Conservation (phyloP, 2,329 filamentous ascomycete species). For the Leptoxyphium fumago region DNA sequence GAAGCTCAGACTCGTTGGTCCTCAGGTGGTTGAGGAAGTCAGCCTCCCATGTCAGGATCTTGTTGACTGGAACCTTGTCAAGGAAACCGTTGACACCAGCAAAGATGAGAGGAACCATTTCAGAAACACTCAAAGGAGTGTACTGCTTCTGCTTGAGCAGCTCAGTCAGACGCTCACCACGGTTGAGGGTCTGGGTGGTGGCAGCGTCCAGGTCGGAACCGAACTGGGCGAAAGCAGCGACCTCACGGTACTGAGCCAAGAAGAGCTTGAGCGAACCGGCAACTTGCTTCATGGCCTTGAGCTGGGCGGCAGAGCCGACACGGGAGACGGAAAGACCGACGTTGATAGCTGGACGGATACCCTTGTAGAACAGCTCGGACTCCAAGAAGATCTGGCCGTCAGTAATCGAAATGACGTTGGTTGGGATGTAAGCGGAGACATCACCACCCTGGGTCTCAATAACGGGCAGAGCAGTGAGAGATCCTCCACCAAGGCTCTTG, state of each 20-base stretch:
- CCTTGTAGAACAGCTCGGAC: slow-evolving; percentile 99
- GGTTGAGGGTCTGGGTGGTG: slow-evolving; percentile 94
- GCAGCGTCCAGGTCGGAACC: slow-evolving; percentile 98
- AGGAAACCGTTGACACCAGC: slow-evolving; percentile 97
- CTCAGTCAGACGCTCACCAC: slow-evolving; percentile 98
- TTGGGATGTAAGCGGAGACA: slow-evolving; percentile 98
- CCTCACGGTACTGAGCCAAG: slow-evolving; percentile 99
- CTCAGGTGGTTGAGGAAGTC: slow-evolving; percentile 89
- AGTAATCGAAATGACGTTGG: slow-evolving; percentile 99
- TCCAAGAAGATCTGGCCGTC: slow-evolving; percentile 99
- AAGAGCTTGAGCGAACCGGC: slow-evolving; percentile 99
- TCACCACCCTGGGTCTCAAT: slow-evolving; percentile 99
- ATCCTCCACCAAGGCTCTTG: slow-evolving; percentile 76
- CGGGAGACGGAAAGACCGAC: slow-evolving; percentile 99
- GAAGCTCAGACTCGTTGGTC: slow-evolving; percentile 73
- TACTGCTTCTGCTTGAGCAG: slow-evolving; percentile 99
- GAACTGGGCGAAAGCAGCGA: slow-evolving; percentile 98
- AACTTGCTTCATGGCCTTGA: slow-evolving; percentile 99
- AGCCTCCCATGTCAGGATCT: slow-evolving; percentile 85
- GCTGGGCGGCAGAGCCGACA: slow-evolving; percentile 98
- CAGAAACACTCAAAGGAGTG: slow-evolving; percentile 93
- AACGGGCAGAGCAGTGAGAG: slow-evolving; percentile 89
- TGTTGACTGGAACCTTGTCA: slow-evolving; percentile 74
- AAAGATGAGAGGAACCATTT: slow-evolving; percentile 99
- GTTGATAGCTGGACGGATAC: slow-evolving; percentile 99